These are phyloP conservation scores for Casuarina cunninghamiana DNA, from an alignment of 306 rosid species.

Conservation along the genomic window DNA sequence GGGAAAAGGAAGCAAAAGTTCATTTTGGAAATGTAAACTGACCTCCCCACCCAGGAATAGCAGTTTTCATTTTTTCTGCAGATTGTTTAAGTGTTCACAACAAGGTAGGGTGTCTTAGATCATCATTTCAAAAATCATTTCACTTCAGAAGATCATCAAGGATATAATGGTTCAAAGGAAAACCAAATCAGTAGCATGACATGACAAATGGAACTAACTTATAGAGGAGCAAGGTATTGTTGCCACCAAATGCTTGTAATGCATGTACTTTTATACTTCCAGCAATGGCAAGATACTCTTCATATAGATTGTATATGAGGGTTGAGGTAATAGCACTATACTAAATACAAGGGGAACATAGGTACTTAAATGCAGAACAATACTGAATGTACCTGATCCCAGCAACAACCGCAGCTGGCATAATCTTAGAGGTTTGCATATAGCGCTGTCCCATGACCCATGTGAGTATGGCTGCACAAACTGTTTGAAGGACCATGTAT, in stretches of 20 bases:
- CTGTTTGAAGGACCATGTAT: constrained; percentile 44
- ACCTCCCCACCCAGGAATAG: neutral
- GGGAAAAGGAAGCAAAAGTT: neutral
- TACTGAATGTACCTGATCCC: constrained; percentile 65
- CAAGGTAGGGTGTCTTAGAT: no score
- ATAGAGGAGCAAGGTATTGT: neutral
- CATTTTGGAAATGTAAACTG: neutral
- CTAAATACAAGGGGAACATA: neutral
- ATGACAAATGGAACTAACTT: neutral
- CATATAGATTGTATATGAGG: neutral
- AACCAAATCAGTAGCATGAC: no score
- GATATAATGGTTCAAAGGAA: no score
- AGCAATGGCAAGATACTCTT: neutral
- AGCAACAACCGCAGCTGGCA: constrained; percentile 90
- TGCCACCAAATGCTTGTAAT: neutral
- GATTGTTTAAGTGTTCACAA: neutral
- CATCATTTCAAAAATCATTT: no score
- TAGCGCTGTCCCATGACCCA: constrained; percentile 85
- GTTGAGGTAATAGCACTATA: neutral
- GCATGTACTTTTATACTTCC: neutral
- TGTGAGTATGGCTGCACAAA: constrained; percentile 56
- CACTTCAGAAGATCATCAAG: no score
- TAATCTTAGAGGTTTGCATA: constrained; percentile 68
- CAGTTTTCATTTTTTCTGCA: neutral
- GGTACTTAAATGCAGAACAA: constrained; percentile 1